Conservation (phyloP, 2,329 filamentous ascomycete genomes). For the Sporothrix phasma region DNA sequence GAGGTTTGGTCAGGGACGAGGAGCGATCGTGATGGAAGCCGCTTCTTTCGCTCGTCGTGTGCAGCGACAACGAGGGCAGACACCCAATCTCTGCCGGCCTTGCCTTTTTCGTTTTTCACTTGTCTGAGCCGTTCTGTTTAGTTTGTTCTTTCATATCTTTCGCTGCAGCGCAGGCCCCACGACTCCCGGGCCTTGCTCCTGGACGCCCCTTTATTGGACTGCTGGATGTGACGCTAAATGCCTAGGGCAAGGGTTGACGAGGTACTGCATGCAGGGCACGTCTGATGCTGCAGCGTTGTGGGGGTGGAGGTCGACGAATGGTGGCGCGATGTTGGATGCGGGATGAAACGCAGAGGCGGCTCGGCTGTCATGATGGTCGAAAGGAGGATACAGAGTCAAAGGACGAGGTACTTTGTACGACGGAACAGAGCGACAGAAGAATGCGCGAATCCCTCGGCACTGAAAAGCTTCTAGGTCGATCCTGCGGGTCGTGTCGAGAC, state of each 20-base stretch:
- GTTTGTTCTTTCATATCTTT: neutral
- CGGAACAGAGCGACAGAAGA: neutral
- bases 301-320: neutral
- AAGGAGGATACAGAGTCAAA: neutral
- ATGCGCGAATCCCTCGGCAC: neutral
- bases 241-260: conserved; percentile 14
- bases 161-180: neutral
- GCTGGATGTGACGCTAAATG: conserved; percentile 10
- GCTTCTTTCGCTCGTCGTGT: neutral
- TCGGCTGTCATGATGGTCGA: neutral
- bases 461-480: neutral
- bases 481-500: too few species aligned
- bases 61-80: too few species aligned
- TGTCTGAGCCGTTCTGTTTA: too few species aligned
- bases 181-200: conserved; percentile 1
- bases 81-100: too few species aligned
- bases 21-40: too few species aligned
- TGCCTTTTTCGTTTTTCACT: neutral
- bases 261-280: conserved; percentile 16
- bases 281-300: conserved; percentile 3
- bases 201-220: conserved; percentile 15
- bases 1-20: too few species aligned
- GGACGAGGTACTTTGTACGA: too few species aligned
- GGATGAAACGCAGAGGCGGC: conserved; percentile 11
- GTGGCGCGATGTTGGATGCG: neutral